phyloP scores from a whole-genome alignment of 2,329 filamentous ascomycete species.

The Colletotrichum echinochloae region DNA sequence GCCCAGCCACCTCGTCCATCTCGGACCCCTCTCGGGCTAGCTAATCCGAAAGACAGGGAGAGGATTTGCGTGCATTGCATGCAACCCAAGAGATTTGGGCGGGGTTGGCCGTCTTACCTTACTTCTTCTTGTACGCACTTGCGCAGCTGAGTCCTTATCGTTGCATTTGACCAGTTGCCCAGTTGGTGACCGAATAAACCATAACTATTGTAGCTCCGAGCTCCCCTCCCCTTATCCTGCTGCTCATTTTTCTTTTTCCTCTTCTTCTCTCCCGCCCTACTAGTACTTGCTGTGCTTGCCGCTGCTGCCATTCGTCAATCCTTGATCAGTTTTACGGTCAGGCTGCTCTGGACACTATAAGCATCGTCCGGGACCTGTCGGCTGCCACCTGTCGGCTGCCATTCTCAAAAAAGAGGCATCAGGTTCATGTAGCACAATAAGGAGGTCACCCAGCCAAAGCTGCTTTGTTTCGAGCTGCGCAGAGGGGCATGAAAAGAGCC shows the following conservation, averaged over 20 bases:
- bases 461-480: neutral
- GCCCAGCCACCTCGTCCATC: slow-evolving; percentile 38
- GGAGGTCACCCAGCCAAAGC: neutral
- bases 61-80: slow-evolving; percentile 25
- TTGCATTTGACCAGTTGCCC: slow-evolving; percentile 7
- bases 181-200: neutral
- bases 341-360: neutral
- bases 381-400: neutral
- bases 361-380: neutral
- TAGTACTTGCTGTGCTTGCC: neutral
- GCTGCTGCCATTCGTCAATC: neutral
- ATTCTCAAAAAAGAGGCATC: neutral
- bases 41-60: slow-evolving; percentile 1
- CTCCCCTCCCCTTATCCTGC: neutral
- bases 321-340: neutral
- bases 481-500: neutral
- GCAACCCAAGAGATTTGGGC: slow-evolving; percentile 23
- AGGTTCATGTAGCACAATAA: neutral
- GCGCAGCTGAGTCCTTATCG: neutral
- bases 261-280: neutral
- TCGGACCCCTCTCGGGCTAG: slow-evolving; percentile 1
- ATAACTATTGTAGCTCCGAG: neutral
- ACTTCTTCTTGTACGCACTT: neutral
- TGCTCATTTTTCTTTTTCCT: neutral
- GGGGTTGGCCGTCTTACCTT: slow-evolving; percentile 19